Conservation (phyloP, 139 green algal genomes). For the Ulvella scutata region DNA sequence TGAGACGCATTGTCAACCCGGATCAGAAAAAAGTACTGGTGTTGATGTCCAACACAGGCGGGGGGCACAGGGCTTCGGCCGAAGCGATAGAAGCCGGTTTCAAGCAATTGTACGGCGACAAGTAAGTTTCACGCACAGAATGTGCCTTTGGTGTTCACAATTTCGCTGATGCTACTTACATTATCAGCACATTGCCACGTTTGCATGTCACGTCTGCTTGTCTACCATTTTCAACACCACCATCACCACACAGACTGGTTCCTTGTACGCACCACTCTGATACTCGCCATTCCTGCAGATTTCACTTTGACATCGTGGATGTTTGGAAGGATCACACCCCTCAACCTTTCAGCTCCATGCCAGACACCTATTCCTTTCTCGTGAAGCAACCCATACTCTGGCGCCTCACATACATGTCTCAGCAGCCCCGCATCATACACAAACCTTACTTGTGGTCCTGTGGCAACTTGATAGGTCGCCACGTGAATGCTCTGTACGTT, state of each 20-base stretch:
- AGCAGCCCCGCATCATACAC: constrained; percentile 60
- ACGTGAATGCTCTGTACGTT: constrained; percentile 7
- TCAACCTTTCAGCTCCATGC: constrained; percentile 70
- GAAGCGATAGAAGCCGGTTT: constrained; percentile 80
- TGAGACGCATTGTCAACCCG: not conserved
- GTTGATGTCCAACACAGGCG: constrained; percentile 91
- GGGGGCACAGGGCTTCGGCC: constrained; percentile 82
- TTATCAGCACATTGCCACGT: too few relatives aligned
- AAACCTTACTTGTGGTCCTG: constrained; percentile 35
- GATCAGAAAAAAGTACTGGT: constrained; percentile 63
- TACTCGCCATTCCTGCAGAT: too few relatives aligned
- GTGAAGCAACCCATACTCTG: constrained; percentile 69
- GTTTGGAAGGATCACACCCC: constrained; percentile 88
- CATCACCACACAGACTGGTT: too few relatives aligned
- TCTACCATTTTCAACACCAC: too few relatives aligned
- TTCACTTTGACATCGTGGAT: constrained; percentile 76
- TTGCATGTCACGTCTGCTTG: too few relatives aligned
- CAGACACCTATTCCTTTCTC: constrained; percentile 87
- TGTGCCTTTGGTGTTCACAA: too few relatives aligned
- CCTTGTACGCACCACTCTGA: too few relatives aligned
- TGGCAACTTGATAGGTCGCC: constrained; percentile 13
- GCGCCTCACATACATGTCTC: constrained; percentile 35
- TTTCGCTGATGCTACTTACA: too few relatives aligned
- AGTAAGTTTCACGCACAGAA: constrained; percentile 27
- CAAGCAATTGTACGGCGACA: constrained; percentile 62